These are phyloP conservation scores for Leishmania arabica DNA, from an alignment of 208 protist species.

Conservation along the genomic window DNA sequence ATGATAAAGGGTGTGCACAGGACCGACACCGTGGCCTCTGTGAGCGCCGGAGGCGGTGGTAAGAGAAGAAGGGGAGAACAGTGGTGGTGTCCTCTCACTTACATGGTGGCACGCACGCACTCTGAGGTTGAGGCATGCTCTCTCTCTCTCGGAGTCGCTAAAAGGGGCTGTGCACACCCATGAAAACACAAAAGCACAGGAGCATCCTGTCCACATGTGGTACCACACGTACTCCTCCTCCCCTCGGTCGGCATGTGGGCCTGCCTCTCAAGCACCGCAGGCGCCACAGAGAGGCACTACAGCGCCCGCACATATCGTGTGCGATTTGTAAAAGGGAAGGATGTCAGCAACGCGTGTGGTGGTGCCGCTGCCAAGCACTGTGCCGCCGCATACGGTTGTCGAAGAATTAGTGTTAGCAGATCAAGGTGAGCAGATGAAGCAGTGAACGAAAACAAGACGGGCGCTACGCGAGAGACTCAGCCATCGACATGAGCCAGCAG, in stretches of 20 bases:
- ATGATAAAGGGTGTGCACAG: not conserved
- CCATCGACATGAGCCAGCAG: not conserved
- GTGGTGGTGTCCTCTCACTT: not conserved
- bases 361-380: not conserved
- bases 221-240: not conserved
- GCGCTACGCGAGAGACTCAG: not conserved
- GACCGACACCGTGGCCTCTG: not conserved
- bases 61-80: not conserved
- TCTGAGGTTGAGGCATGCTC: not conserved
- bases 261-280: not conserved
- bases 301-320: not conserved
- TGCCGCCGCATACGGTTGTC: not conserved
- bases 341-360: not conserved
- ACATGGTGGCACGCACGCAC: not conserved
- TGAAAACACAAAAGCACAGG: not conserved
- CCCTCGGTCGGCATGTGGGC: not conserved
- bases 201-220: not conserved
- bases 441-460: not conserved
- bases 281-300: not conserved
- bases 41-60: not conserved
- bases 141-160: not conserved
- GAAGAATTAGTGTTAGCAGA: not conserved
- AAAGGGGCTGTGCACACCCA: not conserved
- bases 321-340: not conserved
- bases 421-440: not conserved